Conservation (phyloP, 331 rosid species). For the Pyrus hybrid region DNA sequence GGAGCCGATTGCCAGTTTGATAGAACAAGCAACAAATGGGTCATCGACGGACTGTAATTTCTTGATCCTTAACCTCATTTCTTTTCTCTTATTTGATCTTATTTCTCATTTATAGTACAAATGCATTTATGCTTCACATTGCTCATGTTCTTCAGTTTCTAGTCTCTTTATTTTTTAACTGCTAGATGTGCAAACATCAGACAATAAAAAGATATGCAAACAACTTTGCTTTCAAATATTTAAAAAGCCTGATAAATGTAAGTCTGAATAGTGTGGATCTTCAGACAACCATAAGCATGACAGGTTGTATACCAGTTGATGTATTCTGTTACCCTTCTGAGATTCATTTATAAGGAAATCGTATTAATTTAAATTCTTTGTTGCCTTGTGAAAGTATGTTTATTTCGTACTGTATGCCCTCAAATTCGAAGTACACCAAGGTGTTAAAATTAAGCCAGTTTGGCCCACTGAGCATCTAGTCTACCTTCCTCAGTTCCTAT, state of each 20-base stretch:
- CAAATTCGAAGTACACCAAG: neutral
- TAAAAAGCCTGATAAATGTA: neutral
- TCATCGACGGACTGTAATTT: constrained; percentile 85
- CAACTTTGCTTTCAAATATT: neutral
- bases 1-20: constrained; percentile 85
- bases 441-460: neutral
- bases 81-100: neutral
- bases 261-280: neutral
- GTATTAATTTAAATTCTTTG: neutral
- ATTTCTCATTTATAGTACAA: neutral
- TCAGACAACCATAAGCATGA: neutral
- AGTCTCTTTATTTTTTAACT: neutral
- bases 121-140: neutral
- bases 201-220: neutral
- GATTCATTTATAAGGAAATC: neutral
- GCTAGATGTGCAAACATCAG: too few relatives aligned
- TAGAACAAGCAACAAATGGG: constrained; percentile 58
- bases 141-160: neutral
- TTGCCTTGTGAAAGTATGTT: neutral
- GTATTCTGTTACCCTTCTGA: neutral
- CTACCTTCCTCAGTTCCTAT: neutral
- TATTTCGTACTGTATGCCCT: neutral
- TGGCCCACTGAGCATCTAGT: neutral
- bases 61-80: constrained; percentile 21
- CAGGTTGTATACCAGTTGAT: neutral